Conservation (phyloP, 2,329 filamentous ascomycete genomes). For the Colletotrichum incanum region DNA sequence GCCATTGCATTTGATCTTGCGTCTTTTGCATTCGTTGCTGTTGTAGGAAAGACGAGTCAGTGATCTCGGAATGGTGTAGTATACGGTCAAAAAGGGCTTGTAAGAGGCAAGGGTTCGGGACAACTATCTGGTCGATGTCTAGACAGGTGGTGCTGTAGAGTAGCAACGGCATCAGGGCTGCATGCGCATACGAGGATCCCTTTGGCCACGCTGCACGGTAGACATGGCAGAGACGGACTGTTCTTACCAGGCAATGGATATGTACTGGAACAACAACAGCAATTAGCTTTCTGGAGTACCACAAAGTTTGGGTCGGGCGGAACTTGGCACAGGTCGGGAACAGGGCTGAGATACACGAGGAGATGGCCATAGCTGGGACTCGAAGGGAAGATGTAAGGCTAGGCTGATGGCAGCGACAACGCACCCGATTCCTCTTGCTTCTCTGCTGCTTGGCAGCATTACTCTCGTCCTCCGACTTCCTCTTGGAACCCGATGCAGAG, state of each 20-base stretch:
- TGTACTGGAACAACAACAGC: conserved; percentile 61
- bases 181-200: background rate
- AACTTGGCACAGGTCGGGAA: conserved; percentile 14
- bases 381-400: conserved; percentile 9
- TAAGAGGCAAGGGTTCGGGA: background rate
- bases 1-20: conserved; percentile 83
- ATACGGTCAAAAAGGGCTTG: background rate
- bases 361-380: background rate
- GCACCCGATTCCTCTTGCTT: conserved; percentile 73
- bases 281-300: conserved; percentile 37
- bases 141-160: background rate
- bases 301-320: conserved; percentile 5
- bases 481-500: conserved; percentile 48
- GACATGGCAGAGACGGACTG: conserved; percentile 9
- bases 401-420: conserved; percentile 47
- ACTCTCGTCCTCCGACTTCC: conserved; percentile 60
- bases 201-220: background rate
- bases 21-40: conserved; percentile 82
- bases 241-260: conserved; percentile 73
- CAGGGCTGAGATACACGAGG: conserved; percentile 24
- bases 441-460: conserved; percentile 65
- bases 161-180: conserved; percentile 47
- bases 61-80: background rate
- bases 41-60: conserved; percentile 33
- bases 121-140: background rate